phyloP scores from a whole-genome alignment of 192 early-diverging fungal genomes.

The Coemansia sp. region DNA sequence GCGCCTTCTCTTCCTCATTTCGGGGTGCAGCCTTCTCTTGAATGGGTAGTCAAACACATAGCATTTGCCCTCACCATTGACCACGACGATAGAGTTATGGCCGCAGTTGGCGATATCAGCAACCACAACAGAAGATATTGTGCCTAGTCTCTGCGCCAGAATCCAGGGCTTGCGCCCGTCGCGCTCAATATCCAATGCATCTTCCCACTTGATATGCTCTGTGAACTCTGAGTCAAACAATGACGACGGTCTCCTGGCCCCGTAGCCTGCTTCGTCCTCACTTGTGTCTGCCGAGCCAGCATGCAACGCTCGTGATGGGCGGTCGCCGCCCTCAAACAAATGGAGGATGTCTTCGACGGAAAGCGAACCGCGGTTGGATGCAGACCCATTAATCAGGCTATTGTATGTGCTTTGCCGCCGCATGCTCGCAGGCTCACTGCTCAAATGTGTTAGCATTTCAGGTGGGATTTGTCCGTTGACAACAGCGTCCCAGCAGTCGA shows the following conservation, averaged over 20 bases:
- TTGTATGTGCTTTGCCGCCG: constrained; percentile 43
- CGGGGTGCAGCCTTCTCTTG: constrained; percentile 44
- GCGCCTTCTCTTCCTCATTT: constrained; percentile 34
- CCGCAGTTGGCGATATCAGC: constrained; percentile 50
- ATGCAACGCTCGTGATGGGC: not conserved
- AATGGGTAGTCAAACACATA: constrained; percentile 54
- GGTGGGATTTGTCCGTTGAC: constrained; percentile 40
- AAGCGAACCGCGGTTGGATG: constrained; percentile 36
- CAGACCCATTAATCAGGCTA: constrained; percentile 9
- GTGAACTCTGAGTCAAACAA: constrained; percentile 14
- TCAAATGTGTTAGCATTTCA: not conserved
- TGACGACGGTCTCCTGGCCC: constrained; percentile 6
- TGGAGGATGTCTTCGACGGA: constrained; percentile 47
- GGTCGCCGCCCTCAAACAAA: constrained; percentile 34
- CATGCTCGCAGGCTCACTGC: constrained; percentile 1
- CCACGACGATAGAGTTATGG: constrained; percentile 50
- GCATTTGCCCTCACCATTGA: constrained; percentile 54
- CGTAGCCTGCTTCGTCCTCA: constrained; percentile 22
- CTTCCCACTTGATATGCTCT: constrained; percentile 51
- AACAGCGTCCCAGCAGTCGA: constrained; percentile 54
- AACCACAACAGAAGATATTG: constrained; percentile 48
- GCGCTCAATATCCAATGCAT: constrained; percentile 52
- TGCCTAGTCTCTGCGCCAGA: constrained; percentile 51
- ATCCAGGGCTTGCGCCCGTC: constrained; percentile 56
- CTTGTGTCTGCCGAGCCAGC: constrained; percentile 25